Percentiles rank a stretch among this genome's conserved stretches.
Evolutionary conservation across 179 eudicot genomes (phyloP).

Genomic region (Vitellaria paradoxa): DNA sequence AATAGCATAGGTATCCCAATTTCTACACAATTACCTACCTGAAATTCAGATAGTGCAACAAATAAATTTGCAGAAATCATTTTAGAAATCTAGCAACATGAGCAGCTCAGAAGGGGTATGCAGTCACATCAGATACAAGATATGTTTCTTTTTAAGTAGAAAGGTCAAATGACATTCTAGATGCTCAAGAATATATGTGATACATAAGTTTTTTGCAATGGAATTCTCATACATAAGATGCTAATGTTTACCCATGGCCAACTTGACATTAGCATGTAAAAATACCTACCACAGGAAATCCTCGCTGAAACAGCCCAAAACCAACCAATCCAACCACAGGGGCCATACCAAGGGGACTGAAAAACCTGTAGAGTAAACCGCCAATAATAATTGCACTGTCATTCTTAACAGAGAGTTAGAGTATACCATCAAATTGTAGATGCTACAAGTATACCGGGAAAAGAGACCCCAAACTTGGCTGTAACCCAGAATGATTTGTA

Average conservation of each 20-base stretch:
- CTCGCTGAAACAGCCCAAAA: slow-evolving; percentile 82
- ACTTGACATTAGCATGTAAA: neutral
- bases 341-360: slow-evolving; percentile 99
- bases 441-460: slow-evolving; percentile 55
- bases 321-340: slow-evolving; percentile 98
- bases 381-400: neutral
- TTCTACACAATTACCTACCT: slow-evolving; percentile 95
- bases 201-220: neutral
- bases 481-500: slow-evolving; percentile 90
- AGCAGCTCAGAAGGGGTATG: neutral
- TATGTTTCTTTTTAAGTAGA: neutral
- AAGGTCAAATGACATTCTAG: neutral
- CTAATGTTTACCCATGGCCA: neutral
- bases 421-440: neutral
- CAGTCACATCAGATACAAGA: neutral
- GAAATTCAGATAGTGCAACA: slow-evolving; percentile 27
- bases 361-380: slow-evolving; percentile 53
- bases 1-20: slow-evolving; percentile 90
- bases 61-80: neutral
- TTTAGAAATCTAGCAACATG: slow-evolving; percentile 1
- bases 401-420: neutral
- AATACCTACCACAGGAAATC: slow-evolving; percentile 76
- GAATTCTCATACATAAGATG: neutral
- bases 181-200: slow-evolving; percentile 3
- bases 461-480: slow-evolving; percentile 98